Evolutionary conservation across 164 flowering plant genomes (phyloP), one percentile per base, ranked within the genome.

Genomic region (Akebia trifoliata): DNA sequence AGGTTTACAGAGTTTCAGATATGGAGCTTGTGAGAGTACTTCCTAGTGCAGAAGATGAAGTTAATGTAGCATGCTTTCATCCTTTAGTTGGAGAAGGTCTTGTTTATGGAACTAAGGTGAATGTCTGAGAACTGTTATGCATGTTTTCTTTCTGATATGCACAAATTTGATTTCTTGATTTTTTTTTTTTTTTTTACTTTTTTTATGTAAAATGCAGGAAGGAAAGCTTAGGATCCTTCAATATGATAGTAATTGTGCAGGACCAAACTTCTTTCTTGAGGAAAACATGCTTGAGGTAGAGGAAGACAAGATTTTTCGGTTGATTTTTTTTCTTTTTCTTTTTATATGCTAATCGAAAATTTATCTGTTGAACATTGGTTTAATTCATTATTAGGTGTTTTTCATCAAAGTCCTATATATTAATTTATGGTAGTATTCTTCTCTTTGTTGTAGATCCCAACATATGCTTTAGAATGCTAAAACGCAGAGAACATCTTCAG

Each of bases 21-120:
- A 90, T 94, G 99, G 99, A 90, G 72, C 94, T 94, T 76, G 93
- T 94, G 62, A 79, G 81, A 71, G 96, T 84, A 32, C 90, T 94
- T 69, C 95, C 99, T 18, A 90, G 93, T 74, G 86, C 97, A n/a
- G 99, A 90, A 65, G 99, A 93, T 75, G 99, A 93, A 69, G 99
- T 93, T 31, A 93, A 93, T 80, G 99, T 93, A 11, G 99, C 99
- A 43, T 93, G 96, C 73, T 93, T 93, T 75, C 99, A 93, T 78
- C 99, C 99, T 67, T 78, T 78, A 30, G 81, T 68, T 64, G 99
- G 99, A 60, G 86, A 88, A 48, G 99, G 99, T 8, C 85, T 94
- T 67, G 97, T 94, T 18, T 94, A 94, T 72, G 99, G 99, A 66
- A 94, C 99, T 8, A 94, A 94, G 93, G 99, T 87, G 59, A 40